These are phyloP conservation scores for Pilasporangium apinafurcum DNA, from an alignment of 352 stramenopile species.

Conservation along the genomic window DNA sequence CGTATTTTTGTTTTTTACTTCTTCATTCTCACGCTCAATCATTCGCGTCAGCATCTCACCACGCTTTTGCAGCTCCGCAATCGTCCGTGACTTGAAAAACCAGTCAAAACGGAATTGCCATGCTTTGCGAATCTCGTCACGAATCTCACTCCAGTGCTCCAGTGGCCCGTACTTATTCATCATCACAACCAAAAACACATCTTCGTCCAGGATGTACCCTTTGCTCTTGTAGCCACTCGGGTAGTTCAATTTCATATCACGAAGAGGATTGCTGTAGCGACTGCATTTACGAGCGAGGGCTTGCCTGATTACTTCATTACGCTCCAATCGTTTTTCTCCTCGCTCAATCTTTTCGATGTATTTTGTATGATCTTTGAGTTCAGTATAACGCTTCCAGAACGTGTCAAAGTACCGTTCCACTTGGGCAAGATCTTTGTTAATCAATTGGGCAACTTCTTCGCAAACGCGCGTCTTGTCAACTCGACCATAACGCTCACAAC, in stretches of 20 bases:
- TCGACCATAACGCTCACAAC: slow-evolving; percentile 92
- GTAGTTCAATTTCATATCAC: slow-evolving; percentile 86
- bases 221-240: slow-evolving; percentile 90
- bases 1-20: slow-evolving; percentile 62
- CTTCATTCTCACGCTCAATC: slow-evolving; percentile 93
- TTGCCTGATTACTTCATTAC: slow-evolving; percentile 94
- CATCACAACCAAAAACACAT: slow-evolving; percentile 98
- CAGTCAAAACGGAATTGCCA: slow-evolving; percentile 99
- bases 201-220: slow-evolving; percentile 95
- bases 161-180: slow-evolving; percentile 98
- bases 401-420: slow-evolving; percentile 94
- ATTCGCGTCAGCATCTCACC: slow-evolving; percentile 94
- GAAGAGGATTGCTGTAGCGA: slow-evolving; percentile 90
- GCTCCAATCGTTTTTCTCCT: slow-evolving; percentile 94
- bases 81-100: slow-evolving; percentile 99
- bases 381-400: slow-evolving; percentile 93
- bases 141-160: slow-evolving; percentile 95
- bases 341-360: slow-evolving; percentile 96
- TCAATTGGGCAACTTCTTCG: slow-evolving; percentile 85
- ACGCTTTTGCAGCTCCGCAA: slow-evolving; percentile 96
- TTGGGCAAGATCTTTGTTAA: slow-evolving; percentile 87
- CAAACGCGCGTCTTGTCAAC: slow-evolving; percentile 89
- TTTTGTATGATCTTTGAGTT: slow-evolving; percentile 90
- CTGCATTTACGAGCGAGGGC: slow-evolving; percentile 95
- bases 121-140: slow-evolving; percentile 95